Conservation (phyloP, 441 rosid genomes). For the Breynia disticha region DNA sequence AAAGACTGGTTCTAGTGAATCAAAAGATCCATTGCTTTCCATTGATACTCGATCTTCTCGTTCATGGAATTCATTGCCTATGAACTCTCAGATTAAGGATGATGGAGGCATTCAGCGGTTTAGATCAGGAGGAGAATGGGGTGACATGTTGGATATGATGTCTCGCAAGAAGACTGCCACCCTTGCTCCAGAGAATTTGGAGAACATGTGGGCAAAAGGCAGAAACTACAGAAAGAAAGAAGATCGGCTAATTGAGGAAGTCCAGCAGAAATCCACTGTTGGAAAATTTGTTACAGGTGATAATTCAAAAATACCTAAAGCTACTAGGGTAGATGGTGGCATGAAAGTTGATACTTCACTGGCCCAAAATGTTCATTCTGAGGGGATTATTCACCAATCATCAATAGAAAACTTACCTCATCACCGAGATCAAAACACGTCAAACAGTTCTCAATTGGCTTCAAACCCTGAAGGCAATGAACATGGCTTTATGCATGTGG, state of each 20-base stretch:
- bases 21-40: constrained; percentile 95
- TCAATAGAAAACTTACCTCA: constrained; percentile 22
- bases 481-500: constrained; percentile 25
- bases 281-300: constrained; percentile 29
- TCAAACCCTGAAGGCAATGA: constrained; percentile 43
- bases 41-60: constrained; percentile 65
- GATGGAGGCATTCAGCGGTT: constrained; percentile 39
- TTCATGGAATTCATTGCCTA: constrained; percentile 62
- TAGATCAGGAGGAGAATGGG: constrained; percentile 68
- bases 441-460: constrained; percentile 31
- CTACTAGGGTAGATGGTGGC: constrained; percentile 25
- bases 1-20: constrained; percentile 27
- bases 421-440: constrained; percentile 22
- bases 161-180: constrained; percentile 80
- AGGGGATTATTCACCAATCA: constrained; percentile 20
- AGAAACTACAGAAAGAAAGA: constrained; percentile 70
- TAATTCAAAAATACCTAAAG: constrained; percentile 18
- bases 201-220: constrained; percentile 98
- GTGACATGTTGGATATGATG: constrained; percentile 65
- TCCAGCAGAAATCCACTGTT: constrained; percentile 33
- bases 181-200: constrained; percentile 96
- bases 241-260: constrained; percentile 34
- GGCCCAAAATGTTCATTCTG: constrained; percentile 19
- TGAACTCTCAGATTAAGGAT: constrained; percentile 37
- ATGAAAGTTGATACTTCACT: constrained; percentile 22